Evolutionary conservation across 1,139 yeast genomes (phyloP).

Genomic region (Suhomyces bokatorum): DNA sequence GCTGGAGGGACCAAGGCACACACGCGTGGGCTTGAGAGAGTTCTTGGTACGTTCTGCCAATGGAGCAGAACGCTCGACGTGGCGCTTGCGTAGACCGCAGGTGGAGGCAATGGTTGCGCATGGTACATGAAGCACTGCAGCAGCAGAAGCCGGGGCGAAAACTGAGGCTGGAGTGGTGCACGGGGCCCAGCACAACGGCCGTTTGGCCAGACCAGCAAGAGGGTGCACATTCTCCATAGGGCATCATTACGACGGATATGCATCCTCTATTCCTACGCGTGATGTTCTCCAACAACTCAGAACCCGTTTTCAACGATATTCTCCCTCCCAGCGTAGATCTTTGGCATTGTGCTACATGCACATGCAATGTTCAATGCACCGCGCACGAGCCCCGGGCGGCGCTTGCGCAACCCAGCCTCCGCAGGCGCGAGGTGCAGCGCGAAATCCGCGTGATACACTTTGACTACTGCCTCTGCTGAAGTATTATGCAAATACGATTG

Average conservation of each 20-base stretch:
- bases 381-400: neutral
- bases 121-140: too few relatives aligned
- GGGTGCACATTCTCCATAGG: neutral
- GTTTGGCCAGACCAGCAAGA: too few relatives aligned
- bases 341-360: conserved; percentile 1
- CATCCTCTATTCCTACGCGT: neutral
- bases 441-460: conserved; percentile 1
- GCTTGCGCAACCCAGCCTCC: neutral
- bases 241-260: neutral
- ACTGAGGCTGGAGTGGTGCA: too few relatives aligned
- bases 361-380: neutral
- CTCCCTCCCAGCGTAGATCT: conserved; percentile 1
- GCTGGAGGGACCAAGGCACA: too few relatives aligned
- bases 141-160: too few relatives aligned
- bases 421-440: neutral
- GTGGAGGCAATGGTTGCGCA: too few relatives aligned
- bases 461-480: conserved; percentile 2
- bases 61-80: too few relatives aligned
- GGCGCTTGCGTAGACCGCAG: too few relatives aligned
- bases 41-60: too few relatives aligned
- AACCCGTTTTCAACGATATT: neutral
- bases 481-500: conserved; percentile 11
- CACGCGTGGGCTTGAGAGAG: too few relatives aligned
- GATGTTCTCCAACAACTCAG: neutral
- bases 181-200: too few relatives aligned